Base-by-base conservation (phyloP, 495 filamentous ascomycete genomes). In the Pyrenula aspistea region DNA sequence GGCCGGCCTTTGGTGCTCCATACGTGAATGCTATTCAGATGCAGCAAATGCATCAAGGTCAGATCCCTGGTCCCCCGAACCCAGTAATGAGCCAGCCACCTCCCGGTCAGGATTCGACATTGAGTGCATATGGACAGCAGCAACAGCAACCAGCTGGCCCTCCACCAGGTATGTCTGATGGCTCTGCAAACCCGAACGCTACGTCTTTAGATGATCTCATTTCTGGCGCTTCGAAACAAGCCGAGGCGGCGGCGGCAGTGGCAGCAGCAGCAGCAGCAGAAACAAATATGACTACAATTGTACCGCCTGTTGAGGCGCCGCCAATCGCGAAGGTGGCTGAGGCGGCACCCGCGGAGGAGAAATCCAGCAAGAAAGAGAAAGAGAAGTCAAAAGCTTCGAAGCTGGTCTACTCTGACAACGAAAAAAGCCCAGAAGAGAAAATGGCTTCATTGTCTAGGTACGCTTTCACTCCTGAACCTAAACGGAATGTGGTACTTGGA, bases 391-490 rank as follows among this genome's bases (percentile, higher is more conserved):
- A 88, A 73, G 74, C 69, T 47, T 71, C 77, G 57, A 83, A 83
- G 65, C 80, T 95, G 79, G 73, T 93, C 2, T 93, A 90, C 70
- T 83, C 80, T 49, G 86, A 91, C 65, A 81, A 85, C 50, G 85
- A 87, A 51, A 73, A 81, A 63, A 91, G 87, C 61, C 89, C 89
- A 22, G 89, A 95, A 71, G 89, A 95, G 74, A 89, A 83, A 71
- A 90, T 92, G 88, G 83, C 88, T 24, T 67, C 71, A 60, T 71
- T 94, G 71, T 76, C 87, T 53, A 83, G 82, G 72, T 95, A 92
- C 73, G 82, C 83, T 63, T 88, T 84, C 67, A 72, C 72, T 71
- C 79, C 81, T 67, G 77, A 74, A 52, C 31, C 31, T 42, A 42
- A 42, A 42, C 4, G 31, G 31, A 42, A 42, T 15, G 31, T 42